Base-by-base conservation (phyloP, 352 stramenopile species). In the Globisporangium paddicum region DNA sequence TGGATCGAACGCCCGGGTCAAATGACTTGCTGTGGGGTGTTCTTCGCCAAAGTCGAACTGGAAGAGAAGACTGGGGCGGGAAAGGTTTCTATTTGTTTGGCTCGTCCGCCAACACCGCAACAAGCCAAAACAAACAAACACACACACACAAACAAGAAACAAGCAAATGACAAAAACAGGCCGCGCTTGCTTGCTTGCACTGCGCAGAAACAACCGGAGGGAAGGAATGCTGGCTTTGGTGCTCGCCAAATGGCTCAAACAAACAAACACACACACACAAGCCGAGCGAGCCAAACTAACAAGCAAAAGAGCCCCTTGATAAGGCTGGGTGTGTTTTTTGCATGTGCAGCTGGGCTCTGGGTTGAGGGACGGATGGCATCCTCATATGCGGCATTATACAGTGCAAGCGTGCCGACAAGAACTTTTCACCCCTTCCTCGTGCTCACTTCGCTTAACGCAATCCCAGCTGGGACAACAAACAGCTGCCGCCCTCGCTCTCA, bases 41-140 rank as follows among this genome's bases (percentile, higher is more conserved):
- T 67, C 62, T 59, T 64, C 62, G 62, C 55, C 55, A 67, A 67
- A 67, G 62, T 64, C 62, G 62, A 67, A 67, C 62, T 67, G 62
- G n/a, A 28, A 41, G 26, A 53, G 47, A 54, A 32, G 47, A 26
- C 32, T 16, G 4, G 32, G 47, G 18, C 19, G 34, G 47, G 26
- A 38, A 37, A n/a, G n/a, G n/a, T n/a, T n/a, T n/a, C n/a, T n/a
- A n/a, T 35, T 53, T 35, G 21, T 35, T 53, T 40, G 47, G 26
- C 47, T 53, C 47, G 47, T 40, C 47, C 47, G 47, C 47, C 9
- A 41, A 52, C 25, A 38, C 46, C 25, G 25, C 18, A 53, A 38
- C 13, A 51, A 23, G 21, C 44, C 7, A 35, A n/a, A 19, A 23
- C 14, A 44, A 18, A 44, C 38, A 13, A 19, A 18, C 45, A 46